Evolutionary conservation across 768 basidiomycete genomes (phyloP).

Genomic region (Dictyophora rubrovolvata): DNA sequence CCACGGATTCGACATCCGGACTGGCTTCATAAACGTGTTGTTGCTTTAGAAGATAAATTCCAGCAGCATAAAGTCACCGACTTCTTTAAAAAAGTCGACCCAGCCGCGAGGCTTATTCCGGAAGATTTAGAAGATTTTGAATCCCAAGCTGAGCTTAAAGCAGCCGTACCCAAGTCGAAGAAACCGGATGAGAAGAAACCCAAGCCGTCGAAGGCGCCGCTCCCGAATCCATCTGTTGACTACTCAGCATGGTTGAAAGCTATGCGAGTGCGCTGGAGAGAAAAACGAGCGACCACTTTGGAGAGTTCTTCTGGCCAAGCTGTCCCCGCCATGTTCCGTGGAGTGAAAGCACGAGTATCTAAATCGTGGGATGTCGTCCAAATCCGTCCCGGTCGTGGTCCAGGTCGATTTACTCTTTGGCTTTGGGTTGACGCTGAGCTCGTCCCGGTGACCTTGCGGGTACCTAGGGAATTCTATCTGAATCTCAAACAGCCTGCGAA

Average conservation of each 20-base stretch:
- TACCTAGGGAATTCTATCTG: slow-evolving; percentile 88
- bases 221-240: slow-evolving; percentile 54
- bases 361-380: slow-evolving; percentile 87
- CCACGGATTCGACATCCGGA: slow-evolving; percentile 94
- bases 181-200: slow-evolving; percentile 35
- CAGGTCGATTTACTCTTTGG: slow-evolving; percentile 86
- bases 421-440: slow-evolving; percentile 72
- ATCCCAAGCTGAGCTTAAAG: slow-evolving; percentile 14
- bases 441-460: slow-evolving; percentile 69
- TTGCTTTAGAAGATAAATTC: slow-evolving; percentile 87
- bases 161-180: slow-evolving; percentile 44
- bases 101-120: slow-evolving; percentile 22
- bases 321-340: slow-evolving; percentile 69
- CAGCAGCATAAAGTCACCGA: slow-evolving; percentile 97
- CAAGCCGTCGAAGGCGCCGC: slow-evolving; percentile 27
- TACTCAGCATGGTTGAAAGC: slow-evolving; percentile 74
- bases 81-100: slow-evolving; percentile 57
- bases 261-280: slow-evolving; percentile 72
- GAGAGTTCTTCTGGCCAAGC: slow-evolving; percentile 29
- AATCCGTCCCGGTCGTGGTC: slow-evolving; percentile 62
- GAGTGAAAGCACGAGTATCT: slow-evolving; percentile 35
- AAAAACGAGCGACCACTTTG: slow-evolving; percentile 37
- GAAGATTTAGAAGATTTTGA: slow-evolving; percentile 58
- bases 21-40: slow-evolving; percentile 89
- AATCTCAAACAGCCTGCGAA: slow-evolving; percentile 67